These are phyloP conservation scores for Stachybotrys chartarum DNA, from an alignment of 2,329 filamentous ascomycete genomes.

Conservation along the genomic window DNA sequence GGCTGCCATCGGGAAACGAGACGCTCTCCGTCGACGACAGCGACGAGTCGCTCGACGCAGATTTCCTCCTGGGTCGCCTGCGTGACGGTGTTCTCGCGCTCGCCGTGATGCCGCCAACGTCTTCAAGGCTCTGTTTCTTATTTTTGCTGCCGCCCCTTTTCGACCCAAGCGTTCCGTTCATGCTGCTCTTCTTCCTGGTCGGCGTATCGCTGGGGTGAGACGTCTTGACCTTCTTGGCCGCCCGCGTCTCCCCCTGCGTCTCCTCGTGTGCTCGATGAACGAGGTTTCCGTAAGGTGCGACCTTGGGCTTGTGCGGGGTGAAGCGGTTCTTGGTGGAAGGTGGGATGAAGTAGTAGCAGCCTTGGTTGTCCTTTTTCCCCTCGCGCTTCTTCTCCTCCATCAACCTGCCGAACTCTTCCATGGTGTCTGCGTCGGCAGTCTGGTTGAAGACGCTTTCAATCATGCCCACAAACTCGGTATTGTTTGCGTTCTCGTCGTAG, in stretches of 20 bases:
- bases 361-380: slow-evolving; percentile 45
- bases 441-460: slow-evolving; percentile 52
- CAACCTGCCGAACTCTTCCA: slow-evolving; percentile 42
- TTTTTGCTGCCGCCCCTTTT: background rate
- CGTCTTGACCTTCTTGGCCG: slow-evolving; percentile 29
- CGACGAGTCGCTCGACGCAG: slow-evolving; percentile 34
- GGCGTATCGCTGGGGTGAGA: slow-evolving; percentile 14
- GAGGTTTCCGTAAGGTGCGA: slow-evolving; percentile 43
- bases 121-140: background rate
- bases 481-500: slow-evolving; percentile 49
- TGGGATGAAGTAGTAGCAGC: slow-evolving; percentile 47
- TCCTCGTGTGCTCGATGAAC: slow-evolving; percentile 26
- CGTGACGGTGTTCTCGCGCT: slow-evolving; percentile 27
- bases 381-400: slow-evolving; percentile 49
- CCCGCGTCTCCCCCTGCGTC: slow-evolving; percentile 17
- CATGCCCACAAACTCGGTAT: slow-evolving; percentile 47
- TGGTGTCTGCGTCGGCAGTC: slow-evolving; percentile 44
- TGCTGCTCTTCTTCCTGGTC: slow-evolving; percentile 6
- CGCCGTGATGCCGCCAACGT: slow-evolving; percentile 4
- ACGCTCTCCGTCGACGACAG: slow-evolving; percentile 31
- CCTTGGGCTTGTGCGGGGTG: slow-evolving; percentile 36
- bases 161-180: background rate
- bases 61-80: slow-evolving; percentile 26
- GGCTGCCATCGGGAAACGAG: slow-evolving; percentile 29
- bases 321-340: slow-evolving; percentile 34